Evolutionary conservation across 345 rosid genomes (phyloP).

Genomic region (Eucalyptus cladocalyx): DNA sequence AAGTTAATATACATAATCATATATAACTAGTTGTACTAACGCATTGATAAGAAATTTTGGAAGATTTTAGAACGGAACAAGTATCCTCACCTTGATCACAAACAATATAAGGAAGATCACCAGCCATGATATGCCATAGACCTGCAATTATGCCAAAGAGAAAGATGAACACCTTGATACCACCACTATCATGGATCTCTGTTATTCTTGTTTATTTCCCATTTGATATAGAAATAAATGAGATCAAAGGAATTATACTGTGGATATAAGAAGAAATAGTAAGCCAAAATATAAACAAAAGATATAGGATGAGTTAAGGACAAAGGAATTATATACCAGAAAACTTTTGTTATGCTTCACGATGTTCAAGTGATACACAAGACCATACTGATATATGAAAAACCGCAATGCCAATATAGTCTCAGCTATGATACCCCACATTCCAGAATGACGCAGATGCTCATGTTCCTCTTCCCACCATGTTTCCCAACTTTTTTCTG

Average conservation of each 20-base stretch:
- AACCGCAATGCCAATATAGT: constrained; percentile 23
- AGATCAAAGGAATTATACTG: background rate
- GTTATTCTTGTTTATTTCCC: background rate
- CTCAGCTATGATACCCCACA: constrained; percentile 52
- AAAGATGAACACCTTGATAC: background rate
- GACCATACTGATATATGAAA: constrained; percentile 92
- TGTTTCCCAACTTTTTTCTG: constrained; percentile 96
- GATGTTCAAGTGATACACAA: constrained; percentile 77
- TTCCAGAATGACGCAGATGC: constrained; percentile 84
- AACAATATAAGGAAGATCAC: constrained; percentile 77
- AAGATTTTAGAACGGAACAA: background rate
- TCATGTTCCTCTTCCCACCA: constrained; percentile 99
- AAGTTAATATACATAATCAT: background rate
- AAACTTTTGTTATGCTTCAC: constrained; percentile 36
- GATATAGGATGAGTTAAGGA: background rate
- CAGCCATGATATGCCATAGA: constrained; percentile 88
- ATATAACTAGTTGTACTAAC: background rate
- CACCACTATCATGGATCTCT: fast-evolving
- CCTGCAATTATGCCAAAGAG: constrained; percentile 16
- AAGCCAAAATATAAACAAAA: background rate
- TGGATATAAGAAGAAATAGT: background rate
- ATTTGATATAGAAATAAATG: background rate
- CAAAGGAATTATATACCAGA: constrained; percentile 31
- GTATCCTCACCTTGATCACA: constrained; percentile 72
- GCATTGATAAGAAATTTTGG: background rate